Evolutionary conservation across 176 grass and related monocot species (phyloP), one percentile per base, ranked within the genome.

Genomic region (Chloris gayana): DNA sequence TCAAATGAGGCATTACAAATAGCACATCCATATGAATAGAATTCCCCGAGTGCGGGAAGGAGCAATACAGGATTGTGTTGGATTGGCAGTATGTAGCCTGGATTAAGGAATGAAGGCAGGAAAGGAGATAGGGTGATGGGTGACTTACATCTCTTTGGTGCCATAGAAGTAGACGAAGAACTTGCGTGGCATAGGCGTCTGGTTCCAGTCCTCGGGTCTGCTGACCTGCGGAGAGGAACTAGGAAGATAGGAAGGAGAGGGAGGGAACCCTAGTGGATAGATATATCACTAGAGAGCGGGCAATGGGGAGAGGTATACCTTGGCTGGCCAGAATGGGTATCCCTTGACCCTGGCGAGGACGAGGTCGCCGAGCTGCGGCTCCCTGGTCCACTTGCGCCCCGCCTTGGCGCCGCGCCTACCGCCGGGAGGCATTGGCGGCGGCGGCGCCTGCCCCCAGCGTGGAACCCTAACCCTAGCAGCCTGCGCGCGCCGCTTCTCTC

Each of bases 261-360:
- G 14, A 47, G 80, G 56, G 63, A 87, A 79, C 57, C 66, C 72
- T 87, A 90, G 54, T n/a, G n/a, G n/a, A 35, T 39, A 58, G 6
- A 9, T 7, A 35, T 5, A 35, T 5, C 34, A 50, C 50, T 17
- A 17, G 34, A 60, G n/a, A 57, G 6, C 18, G 11, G 19, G 31
- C 14, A 9, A 34, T 18, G 15, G 3, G 78, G 64, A 14, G 71
- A 21, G 65, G 56, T 24, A 21, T 30, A 95, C 96, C 96, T 95
- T 92, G 82, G 96, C 96, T 4, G 96, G 96, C 96, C 96, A 99
- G 21, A 63, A 7, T 12, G 96, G 96, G 91, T 91, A 99, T 0
- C 96, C 96, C 86, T 99, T 99, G 88, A 99, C 91, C 92, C 89
- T 99, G 73, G 96, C 92, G 78, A 99, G 85, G 71, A 99, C 96